Conservation (phyloP, 169 alveolate species). For the Prorocentrum cordatum region DNA sequence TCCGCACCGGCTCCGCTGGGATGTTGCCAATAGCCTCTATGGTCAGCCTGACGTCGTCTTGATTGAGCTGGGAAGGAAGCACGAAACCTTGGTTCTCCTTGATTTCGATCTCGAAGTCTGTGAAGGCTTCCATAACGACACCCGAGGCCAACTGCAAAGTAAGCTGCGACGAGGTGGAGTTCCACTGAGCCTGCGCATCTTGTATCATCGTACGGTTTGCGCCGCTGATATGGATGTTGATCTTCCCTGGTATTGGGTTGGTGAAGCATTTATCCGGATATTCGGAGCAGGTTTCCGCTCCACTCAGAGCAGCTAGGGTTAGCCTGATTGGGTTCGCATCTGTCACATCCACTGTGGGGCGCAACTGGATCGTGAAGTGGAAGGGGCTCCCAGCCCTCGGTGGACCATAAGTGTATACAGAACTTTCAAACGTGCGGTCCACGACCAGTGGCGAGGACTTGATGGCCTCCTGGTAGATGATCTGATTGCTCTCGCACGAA, state of each 20-base stretch:
- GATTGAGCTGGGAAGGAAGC: neutral
- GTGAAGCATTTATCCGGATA: too few relatives aligned
- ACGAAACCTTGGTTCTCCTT: constrained; percentile 9
- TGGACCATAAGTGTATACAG: neutral
- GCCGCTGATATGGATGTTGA: neutral
- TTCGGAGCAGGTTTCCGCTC: too few relatives aligned
- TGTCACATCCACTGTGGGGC: too few relatives aligned
- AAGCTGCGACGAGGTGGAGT: neutral
- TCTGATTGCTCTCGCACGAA: neutral
- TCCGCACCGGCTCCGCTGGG: constrained; percentile 20
- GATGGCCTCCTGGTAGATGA: neutral
- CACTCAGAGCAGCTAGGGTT: too few relatives aligned
- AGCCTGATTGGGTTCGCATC: too few relatives aligned
- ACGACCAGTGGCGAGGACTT: neutral
- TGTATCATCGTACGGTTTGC: neutral
- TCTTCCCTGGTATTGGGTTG: neutral
- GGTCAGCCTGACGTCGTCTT: constrained; percentile 10
- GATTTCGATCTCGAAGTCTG: neutral
- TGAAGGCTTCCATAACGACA: neutral
- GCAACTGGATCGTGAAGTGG: too few relatives aligned
- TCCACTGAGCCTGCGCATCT: constrained; percentile 2
- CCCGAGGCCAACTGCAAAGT: neutral
- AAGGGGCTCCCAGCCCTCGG: too few relatives aligned
- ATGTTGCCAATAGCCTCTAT: too few relatives aligned
- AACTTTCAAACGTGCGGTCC: neutral